phyloP scores from a whole-genome alignment of 1,284 basidiomycete genomes.

The Wallemia mellicola region DNA sequence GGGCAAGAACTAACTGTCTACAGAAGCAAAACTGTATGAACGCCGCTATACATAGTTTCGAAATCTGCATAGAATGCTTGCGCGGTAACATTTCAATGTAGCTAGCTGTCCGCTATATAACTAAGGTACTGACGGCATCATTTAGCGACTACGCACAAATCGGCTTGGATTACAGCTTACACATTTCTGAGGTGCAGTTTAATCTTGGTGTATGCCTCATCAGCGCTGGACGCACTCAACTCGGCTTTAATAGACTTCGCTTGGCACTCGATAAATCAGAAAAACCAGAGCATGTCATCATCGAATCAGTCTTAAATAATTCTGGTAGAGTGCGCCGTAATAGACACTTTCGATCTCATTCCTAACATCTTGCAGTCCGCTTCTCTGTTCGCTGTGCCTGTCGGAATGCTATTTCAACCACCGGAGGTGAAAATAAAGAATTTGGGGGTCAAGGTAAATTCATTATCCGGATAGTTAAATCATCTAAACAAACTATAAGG shows the following conservation, averaged over 20 bases:
- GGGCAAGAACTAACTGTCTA: background rate
- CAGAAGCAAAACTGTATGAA: background rate
- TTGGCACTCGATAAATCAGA: background rate
- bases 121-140: background rate
- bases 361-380: background rate
- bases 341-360: background rate
- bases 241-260: background rate
- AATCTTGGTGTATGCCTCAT: background rate
- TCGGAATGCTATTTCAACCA: background rate
- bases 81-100: background rate
- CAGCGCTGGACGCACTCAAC: background rate
- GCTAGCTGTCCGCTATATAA: background rate
- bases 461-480: background rate
- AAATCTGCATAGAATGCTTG: background rate
- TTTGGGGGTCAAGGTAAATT: background rate
- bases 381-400: background rate
- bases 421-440: background rate
- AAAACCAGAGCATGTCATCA: background rate
- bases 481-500: background rate
- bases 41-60: background rate
- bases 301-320: background rate
- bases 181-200: background rate
- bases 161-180: background rate
- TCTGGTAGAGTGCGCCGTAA: background rate
- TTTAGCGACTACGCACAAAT: background rate